Conservation (phyloP, 192 early-diverging fungal species). For the Rhizophlyctis rosea region DNA sequence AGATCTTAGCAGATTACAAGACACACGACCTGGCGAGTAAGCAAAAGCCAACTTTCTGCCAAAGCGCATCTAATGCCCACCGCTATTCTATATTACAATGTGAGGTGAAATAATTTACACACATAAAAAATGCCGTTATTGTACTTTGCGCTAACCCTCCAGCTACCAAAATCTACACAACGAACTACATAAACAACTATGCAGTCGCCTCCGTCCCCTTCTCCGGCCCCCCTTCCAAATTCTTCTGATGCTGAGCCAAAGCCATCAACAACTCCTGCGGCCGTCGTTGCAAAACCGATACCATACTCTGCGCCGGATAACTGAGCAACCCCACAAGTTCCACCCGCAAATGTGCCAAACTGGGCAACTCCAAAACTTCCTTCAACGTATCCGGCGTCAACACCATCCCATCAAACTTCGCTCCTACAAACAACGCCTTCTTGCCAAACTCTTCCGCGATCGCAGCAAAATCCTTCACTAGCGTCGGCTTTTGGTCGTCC, state of each 20-base stretch:
- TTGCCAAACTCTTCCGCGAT: slow-evolving; percentile 11
- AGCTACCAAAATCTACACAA: background rate
- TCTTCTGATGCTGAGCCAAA: slow-evolving; percentile 18
- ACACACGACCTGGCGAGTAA: no score
- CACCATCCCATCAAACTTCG: slow-evolving; percentile 23
- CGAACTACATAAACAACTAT: background rate
- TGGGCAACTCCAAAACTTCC: slow-evolving; percentile 15
- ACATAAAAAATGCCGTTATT: background rate
- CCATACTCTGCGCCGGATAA: slow-evolving; percentile 17
- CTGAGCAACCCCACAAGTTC: slow-evolving; percentile 28
- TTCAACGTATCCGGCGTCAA: slow-evolving; percentile 24
- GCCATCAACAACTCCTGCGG: slow-evolving; percentile 11
- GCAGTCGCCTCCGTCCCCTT: no score
- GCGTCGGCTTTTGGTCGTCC: slow-evolving; percentile 15
- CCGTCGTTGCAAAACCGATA: slow-evolving; percentile 13
- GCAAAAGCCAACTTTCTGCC: no score
- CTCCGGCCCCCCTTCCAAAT: slow-evolving; percentile 5
- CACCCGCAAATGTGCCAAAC: slow-evolving; percentile 19
- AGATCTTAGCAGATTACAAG: no score
- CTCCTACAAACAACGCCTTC: slow-evolving; percentile 31
- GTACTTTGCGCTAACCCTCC: no score
- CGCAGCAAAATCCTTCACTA: slow-evolving; percentile 22
- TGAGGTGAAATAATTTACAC: background rate
- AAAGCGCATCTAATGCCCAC: no score
- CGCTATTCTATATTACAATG: background rate